Evolutionary conservation across 1,284 basidiomycete species (phyloP).

Genomic region (Athelia psychrophila): DNA sequence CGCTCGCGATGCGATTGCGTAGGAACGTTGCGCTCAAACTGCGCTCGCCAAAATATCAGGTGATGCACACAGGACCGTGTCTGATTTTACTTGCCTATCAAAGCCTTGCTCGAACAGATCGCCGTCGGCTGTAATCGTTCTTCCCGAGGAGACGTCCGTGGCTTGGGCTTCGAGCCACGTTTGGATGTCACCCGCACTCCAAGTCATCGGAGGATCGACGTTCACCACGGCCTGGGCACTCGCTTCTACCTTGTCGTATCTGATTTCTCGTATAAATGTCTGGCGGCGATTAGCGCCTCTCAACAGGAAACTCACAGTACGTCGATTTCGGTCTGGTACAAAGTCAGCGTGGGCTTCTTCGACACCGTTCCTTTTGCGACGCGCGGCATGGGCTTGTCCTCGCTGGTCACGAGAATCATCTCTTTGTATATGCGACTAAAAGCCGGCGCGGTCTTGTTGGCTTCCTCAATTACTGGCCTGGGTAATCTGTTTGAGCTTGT

Average conservation of each 20-base stretch:
- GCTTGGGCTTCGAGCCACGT: slow-evolving; percentile 29
- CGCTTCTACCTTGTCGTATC: slow-evolving; percentile 26
- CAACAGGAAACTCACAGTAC: slow-evolving; percentile 23
- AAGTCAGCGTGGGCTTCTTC: slow-evolving; percentile 29
- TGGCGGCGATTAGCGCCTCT: not conserved
- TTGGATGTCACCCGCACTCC: slow-evolving; percentile 17
- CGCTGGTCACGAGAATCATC: slow-evolving; percentile 31
- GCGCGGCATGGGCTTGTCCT: slow-evolving; percentile 31
- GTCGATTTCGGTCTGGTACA: slow-evolving; percentile 32
- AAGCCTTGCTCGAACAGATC: slow-evolving; percentile 38
- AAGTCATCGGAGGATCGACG: slow-evolving; percentile 23
- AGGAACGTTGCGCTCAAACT: slow-evolving; percentile 23
- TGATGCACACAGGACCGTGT: not conserved
- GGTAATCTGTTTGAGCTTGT: not conserved
- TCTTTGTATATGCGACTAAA: slow-evolving; percentile 41
- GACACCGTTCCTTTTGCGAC: slow-evolving; percentile 36
- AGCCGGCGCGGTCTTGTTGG: slow-evolving; percentile 33
- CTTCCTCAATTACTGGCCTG: slow-evolving; percentile 37
- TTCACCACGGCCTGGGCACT: slow-evolving; percentile 10
- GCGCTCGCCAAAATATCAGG: not conserved
- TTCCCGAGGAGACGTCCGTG: slow-evolving; percentile 16
- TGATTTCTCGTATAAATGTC: not conserved
- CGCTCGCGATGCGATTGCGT: slow-evolving; percentile 26
- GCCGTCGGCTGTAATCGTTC: slow-evolving; percentile 13
- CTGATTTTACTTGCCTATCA: slow-evolving; percentile 28